Evolutionary conservation across 2,329 filamentous ascomycete species (phyloP).

Genomic region (Apiospora malaysiana): DNA sequence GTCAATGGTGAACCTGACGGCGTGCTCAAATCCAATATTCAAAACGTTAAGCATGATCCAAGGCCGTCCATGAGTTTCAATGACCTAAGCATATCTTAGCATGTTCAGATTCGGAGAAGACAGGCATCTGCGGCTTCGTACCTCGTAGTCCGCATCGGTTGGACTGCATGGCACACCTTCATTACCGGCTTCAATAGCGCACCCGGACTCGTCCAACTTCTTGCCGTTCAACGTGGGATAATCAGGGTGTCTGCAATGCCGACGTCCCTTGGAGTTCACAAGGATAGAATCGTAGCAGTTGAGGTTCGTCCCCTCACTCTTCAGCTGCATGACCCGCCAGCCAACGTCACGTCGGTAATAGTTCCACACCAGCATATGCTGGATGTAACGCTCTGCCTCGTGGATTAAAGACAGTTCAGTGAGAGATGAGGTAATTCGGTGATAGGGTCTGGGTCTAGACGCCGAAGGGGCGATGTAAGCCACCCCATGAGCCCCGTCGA

Average conservation of each 20-base stretch:
- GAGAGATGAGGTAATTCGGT: slow-evolving; percentile 24
- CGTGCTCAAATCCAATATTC: slow-evolving; percentile 30
- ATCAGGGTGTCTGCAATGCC: slow-evolving; percentile 29
- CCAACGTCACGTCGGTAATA: slow-evolving; percentile 28
- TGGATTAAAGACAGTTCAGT: slow-evolving; percentile 26
- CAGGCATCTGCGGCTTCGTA: neutral
- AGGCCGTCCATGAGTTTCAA: slow-evolving; percentile 26
- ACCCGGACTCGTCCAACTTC: slow-evolving; percentile 26
- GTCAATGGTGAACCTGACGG: slow-evolving; percentile 29
- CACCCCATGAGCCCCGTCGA: slow-evolving; percentile 27
- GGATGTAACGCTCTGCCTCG: slow-evolving; percentile 27
- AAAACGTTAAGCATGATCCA: slow-evolving; percentile 31
- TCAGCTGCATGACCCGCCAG: slow-evolving; percentile 29
- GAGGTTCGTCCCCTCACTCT: slow-evolving; percentile 29
- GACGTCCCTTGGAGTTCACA: slow-evolving; percentile 35
- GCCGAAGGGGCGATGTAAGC: slow-evolving; percentile 29
- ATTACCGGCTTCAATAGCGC: slow-evolving; percentile 23
- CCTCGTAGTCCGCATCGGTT: slow-evolving; percentile 24
- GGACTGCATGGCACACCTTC: slow-evolving; percentile 21
- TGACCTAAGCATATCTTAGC: slow-evolving; percentile 20
- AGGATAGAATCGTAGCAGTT: slow-evolving; percentile 34
- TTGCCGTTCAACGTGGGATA: slow-evolving; percentile 26
- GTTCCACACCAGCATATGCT: slow-evolving; percentile 28
- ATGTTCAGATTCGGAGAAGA: rapidly evolving
- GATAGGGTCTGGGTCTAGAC: slow-evolving; percentile 27